Evolutionary conservation across 192 early-diverging fungal genomes (phyloP).

Genomic region (Borealophlyctis nickersoniae): DNA sequence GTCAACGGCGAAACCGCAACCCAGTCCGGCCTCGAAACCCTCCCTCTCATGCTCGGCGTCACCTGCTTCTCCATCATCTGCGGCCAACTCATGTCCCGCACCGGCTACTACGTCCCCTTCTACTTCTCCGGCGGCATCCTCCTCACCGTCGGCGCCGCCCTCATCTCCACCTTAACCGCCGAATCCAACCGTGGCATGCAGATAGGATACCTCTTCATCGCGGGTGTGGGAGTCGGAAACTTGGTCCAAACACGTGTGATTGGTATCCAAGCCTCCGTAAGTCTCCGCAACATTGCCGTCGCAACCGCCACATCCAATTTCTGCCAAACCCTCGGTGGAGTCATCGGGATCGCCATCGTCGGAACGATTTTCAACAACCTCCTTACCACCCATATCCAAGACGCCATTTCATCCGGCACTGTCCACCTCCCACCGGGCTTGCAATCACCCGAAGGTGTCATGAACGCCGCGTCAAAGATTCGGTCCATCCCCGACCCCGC

Average conservation of each 20-base stretch:
- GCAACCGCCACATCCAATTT: conserved; percentile 71
- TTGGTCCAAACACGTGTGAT: conserved; percentile 73
- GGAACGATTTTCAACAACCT: conserved; percentile 67
- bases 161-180: conserved; percentile 61
- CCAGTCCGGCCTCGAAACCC: conserved; percentile 64
- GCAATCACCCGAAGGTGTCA: conserved; percentile 12
- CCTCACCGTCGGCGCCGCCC: conserved; percentile 58
- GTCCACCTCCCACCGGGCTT: background rate
- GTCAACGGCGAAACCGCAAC: conserved; percentile 72
- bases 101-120: conserved; percentile 59
- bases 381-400: conserved; percentile 41
- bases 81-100: conserved; percentile 60
- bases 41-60: conserved; percentile 74
- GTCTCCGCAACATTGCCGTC: conserved; percentile 63
- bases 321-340: conserved; percentile 58
- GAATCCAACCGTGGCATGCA: conserved; percentile 46
- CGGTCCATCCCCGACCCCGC: conserved; percentile 7
- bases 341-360: conserved; percentile 64
- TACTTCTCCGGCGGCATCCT: conserved; percentile 60
- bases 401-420: conserved; percentile 13
- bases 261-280: conserved; percentile 68
- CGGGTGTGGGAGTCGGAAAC: conserved; percentile 73
- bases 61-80: conserved; percentile 63
- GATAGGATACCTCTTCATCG: conserved; percentile 62
- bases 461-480: conserved; percentile 11